Percentiles rank a stretch among this genome's conserved stretches.
Conservation (phyloP, 768 basidiomycete species). For the Inosperma sp. region DNA sequence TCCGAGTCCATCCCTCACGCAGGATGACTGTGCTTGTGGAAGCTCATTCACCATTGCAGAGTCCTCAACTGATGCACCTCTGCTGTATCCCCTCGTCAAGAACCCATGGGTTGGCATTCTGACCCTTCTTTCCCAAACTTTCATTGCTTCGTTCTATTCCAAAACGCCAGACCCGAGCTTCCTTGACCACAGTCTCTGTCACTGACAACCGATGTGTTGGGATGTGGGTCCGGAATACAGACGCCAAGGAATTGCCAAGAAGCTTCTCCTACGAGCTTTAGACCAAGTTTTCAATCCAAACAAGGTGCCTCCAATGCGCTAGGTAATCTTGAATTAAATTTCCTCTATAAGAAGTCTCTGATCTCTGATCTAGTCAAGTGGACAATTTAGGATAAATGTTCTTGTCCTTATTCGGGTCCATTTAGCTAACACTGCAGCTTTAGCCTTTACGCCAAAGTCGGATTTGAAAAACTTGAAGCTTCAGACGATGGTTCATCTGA, state of each 20-base stretch:
- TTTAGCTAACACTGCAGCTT: too few species aligned
- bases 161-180: not conserved
- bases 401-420: too few species aligned
- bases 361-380: too few species aligned
- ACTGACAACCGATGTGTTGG: slow-evolving; percentile 3
- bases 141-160: not conserved
- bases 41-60: too few species aligned
- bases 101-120: slow-evolving; percentile 8
- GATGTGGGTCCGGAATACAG: not conserved
- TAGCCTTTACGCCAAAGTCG: too few species aligned
- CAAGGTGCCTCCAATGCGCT: not conserved
- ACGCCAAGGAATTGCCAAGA: not conserved
- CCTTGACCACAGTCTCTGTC: not conserved
- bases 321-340: too few species aligned
- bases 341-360: too few species aligned
- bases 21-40: too few species aligned
- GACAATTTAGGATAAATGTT: too few species aligned
- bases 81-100: not conserved
- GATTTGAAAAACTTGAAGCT: too few species aligned
- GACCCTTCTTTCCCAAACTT: slow-evolving; percentile 5
- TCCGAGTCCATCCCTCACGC: too few species aligned
- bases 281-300: not conserved
- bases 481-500: too few species aligned
- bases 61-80: not conserved
- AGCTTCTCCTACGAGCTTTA: not conserved